phyloP scores from a whole-genome alignment of 108 stramenopile species.

The Pseudonitzschia delicatissima region DNA sequence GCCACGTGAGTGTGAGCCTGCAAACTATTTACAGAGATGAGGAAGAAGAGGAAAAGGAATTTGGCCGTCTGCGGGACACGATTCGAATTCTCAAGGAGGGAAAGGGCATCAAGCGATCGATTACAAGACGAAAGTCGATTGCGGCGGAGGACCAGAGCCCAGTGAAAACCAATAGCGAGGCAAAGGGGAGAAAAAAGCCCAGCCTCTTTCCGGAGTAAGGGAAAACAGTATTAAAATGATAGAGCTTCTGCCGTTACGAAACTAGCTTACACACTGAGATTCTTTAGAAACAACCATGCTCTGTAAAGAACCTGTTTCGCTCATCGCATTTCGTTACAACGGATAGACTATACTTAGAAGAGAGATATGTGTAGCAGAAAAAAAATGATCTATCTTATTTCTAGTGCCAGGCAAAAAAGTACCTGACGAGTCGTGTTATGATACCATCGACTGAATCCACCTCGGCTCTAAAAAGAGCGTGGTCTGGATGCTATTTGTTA shows the following conservation, averaged over 20 bases:
- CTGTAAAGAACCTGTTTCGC: no score
- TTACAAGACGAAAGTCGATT: no score
- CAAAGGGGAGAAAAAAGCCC: slow-evolving; percentile 4
- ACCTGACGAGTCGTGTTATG: no score
- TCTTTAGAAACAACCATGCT: no score
- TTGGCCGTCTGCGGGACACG: slow-evolving; percentile 45
- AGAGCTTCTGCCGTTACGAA: no score
- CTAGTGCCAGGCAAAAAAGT: no score
- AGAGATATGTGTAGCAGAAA: no score
- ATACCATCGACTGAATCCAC: background rate
- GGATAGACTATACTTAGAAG: no score
- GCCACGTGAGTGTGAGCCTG: slow-evolving; percentile 49
- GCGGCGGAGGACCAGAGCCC: no score
- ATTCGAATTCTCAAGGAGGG: slow-evolving; percentile 60
- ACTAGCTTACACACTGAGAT: no score
- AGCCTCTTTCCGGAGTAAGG: background rate
- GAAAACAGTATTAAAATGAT: background rate
- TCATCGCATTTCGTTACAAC: no score
- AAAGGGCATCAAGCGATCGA: slow-evolving; percentile 23
- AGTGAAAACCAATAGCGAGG: slow-evolving; percentile 16
- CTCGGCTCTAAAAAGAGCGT: background rate
- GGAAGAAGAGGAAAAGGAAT: slow-evolving; percentile 33
- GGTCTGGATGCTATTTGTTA: background rate
- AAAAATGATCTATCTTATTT: no score
- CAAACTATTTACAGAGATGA: slow-evolving; percentile 40